Conservation (phyloP, 345 rosid genomes). For the Camelina sativa region DNA sequence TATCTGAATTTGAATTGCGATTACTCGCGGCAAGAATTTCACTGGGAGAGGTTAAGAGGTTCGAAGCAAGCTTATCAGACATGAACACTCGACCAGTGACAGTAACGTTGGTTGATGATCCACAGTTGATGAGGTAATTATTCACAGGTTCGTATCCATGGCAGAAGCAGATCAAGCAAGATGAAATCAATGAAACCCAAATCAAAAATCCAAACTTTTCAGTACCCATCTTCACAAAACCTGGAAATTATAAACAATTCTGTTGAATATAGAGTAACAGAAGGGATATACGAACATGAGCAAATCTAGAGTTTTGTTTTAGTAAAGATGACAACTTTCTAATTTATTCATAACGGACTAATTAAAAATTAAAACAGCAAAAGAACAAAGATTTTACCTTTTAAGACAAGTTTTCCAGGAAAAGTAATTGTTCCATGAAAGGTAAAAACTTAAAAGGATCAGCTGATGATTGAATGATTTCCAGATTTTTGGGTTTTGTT, state of each 20-base stretch:
- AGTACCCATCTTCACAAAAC: constrained; percentile 50
- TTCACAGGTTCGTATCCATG: constrained; percentile 66
- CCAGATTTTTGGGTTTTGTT: constrained; percentile 11
- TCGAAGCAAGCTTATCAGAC: constrained; percentile 64
- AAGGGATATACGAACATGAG: constrained; percentile 13
- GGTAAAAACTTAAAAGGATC: neutral
- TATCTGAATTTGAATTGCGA: constrained; percentile 50
- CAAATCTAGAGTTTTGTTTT: neutral
- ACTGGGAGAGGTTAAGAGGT: constrained; percentile 52
- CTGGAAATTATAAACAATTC: constrained; percentile 20
- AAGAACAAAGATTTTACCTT: constrained; percentile 27
- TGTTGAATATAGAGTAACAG: neutral
- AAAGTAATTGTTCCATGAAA: constrained; percentile 15
- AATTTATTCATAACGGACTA: constrained; percentile 5
- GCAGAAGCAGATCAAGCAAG: constrained; percentile 52
- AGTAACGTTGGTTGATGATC: constrained; percentile 63
- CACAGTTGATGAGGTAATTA: constrained; percentile 81
- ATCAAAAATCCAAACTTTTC: constrained; percentile 44
- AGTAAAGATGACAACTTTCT: constrained; percentile 22
- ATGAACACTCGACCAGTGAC: constrained; percentile 58
- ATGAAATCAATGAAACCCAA: constrained; percentile 46
- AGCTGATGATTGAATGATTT: constrained; percentile 24
- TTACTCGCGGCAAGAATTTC: constrained; percentile 51
- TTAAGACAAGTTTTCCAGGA: constrained; percentile 10
- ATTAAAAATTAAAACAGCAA: neutral